Percentiles rank a stretch among this genome's conserved stretches.
These are phyloP conservation scores for Cytospora piceicola DNA, from an alignment of 2,329 filamentous ascomycete genomes.

Conservation along the genomic window DNA sequence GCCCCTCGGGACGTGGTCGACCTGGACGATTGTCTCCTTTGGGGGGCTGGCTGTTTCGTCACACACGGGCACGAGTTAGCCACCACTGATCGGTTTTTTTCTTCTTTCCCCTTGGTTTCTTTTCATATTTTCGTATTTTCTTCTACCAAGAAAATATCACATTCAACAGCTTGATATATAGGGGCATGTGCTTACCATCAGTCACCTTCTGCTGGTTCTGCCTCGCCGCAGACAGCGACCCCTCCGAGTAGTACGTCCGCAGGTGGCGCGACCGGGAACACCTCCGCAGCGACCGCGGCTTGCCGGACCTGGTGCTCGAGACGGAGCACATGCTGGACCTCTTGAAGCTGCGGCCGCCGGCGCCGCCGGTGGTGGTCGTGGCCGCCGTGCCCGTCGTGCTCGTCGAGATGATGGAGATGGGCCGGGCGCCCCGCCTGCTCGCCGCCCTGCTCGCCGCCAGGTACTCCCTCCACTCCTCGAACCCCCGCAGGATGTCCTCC, in stretches of 20 bases:
- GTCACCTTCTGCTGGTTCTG: not conserved
- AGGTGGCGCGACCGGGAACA: constrained; percentile 27
- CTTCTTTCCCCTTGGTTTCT: too few relatives aligned
- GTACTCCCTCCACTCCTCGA: constrained; percentile 26
- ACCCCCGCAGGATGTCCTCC: constrained; percentile 23
- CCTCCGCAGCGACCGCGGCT: constrained; percentile 25
- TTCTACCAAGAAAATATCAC: too few relatives aligned
- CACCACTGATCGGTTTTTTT: too few relatives aligned
- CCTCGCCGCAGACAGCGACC: constrained; percentile 14
- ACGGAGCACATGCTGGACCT: constrained; percentile 27
- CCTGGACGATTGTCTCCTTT: constrained; percentile 11
- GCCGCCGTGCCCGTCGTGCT: too few relatives aligned
- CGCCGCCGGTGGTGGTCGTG: not conserved
- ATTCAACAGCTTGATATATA: too few relatives aligned
- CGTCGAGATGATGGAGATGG: constrained; percentile 22
- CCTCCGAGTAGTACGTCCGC: constrained; percentile 28
- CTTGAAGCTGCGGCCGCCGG: constrained; percentile 6
- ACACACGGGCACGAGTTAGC: too few relatives aligned
- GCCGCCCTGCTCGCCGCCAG: constrained; percentile 14
- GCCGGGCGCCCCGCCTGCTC: constrained; percentile 9
- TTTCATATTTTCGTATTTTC: too few relatives aligned
- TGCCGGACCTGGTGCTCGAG: constrained; percentile 18
- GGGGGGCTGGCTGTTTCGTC: not conserved
- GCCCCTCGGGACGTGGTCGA: constrained; percentile 8
- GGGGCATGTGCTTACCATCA: not conserved